Evolutionary conservation across 345 rosid genomes (phyloP), one percentile per base, ranked within the genome.

Genomic region (Atalantia buxifolia): DNA sequence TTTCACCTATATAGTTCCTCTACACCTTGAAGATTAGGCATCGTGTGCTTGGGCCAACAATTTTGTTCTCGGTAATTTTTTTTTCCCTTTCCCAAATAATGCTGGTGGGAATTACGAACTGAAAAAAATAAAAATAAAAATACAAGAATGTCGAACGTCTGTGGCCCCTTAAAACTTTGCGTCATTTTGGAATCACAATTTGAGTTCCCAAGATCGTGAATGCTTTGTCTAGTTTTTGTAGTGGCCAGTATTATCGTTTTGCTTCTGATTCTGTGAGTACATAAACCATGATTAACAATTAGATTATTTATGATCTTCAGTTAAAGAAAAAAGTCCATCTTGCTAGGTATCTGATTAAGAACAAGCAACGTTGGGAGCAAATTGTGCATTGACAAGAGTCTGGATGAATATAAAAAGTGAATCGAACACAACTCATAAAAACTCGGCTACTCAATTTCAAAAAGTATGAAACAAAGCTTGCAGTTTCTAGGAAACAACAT

Each of bases 381-480:
- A 33, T 31, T 73, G 16, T 21, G 25, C 24, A 40, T 9, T 40
- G 45, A 40, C 45, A 33, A 42, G 4, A 10, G 18, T 45, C 14
- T 45, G 50, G 50, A 45, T 12, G 50, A 45, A 12, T 45, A 45
- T 45, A 45, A 45, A 0, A 45, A 13, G 18, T 45, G 18, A 45
- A 45, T 45, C 18, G 50, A 45, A 45, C 50, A 45, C 3, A 3
- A 12, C 50, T 45, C 16, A 12, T 42, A 53, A 53, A 53, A 53
- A 53, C 57, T 18, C 7, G 5, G 56, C 69, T 69, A 82, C 72
- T 76, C 55, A 40, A 68, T 60, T 48, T 66, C 71, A 55, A 71
- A 77, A 77, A 74, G 82, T 76, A 77, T 21, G 25, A 75, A 76
- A 76, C 16, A 67, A 66, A 48, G 77, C 67, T 69, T 76, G 50